These are phyloP conservation scores for Ophiosphaerella narmari DNA, from an alignment of 2,329 filamentous ascomycete species.

Conservation along the genomic window DNA sequence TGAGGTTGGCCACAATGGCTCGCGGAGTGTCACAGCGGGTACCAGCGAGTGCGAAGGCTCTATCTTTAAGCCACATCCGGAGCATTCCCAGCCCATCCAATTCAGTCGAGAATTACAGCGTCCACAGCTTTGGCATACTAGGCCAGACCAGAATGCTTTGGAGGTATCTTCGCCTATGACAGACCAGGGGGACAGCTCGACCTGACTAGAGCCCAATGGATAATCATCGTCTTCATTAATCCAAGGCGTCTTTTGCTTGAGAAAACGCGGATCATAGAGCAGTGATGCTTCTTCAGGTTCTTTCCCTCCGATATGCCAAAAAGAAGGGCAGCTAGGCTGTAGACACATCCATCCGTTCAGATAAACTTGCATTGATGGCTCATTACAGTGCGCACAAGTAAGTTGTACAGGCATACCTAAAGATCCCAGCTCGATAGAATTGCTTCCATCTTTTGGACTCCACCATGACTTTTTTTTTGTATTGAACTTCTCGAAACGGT, in stretches of 20 bases:
- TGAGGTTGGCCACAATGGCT: conserved; percentile 44
- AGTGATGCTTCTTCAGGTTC: conserved; percentile 45
- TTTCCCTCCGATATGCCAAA: conserved; percentile 56
- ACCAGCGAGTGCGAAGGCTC: conserved; percentile 37
- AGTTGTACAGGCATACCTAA: conserved; percentile 38
- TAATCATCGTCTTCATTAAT: conserved; percentile 45
- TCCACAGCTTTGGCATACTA: conserved; percentile 68
- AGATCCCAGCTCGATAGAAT: conserved; percentile 37
- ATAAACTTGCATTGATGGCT: conserved; percentile 46
- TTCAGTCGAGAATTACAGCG: conserved; percentile 64
- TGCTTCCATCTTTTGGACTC: conserved; percentile 46
- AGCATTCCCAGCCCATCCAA: conserved; percentile 68
- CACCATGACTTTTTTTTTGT: conserved; percentile 62
- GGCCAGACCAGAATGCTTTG: conserved; percentile 61
- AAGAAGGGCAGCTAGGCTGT: conserved; percentile 54
- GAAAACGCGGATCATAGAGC: conserved; percentile 61
- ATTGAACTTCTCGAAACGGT: conserved; percentile 69
- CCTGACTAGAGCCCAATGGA: conserved; percentile 33
- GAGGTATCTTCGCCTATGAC: conserved; percentile 55
- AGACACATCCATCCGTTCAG: conserved; percentile 64
- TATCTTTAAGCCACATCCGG: conserved; percentile 56
- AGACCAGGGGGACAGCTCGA: conserved; percentile 39
- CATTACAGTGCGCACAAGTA: conserved; percentile 43
- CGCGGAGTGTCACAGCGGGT: conserved; percentile 31
- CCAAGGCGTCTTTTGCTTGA: conserved; percentile 58